Base-by-base conservation (phyloP, 73 alveolate species). In the Paramecium tetraurelia region DNA sequence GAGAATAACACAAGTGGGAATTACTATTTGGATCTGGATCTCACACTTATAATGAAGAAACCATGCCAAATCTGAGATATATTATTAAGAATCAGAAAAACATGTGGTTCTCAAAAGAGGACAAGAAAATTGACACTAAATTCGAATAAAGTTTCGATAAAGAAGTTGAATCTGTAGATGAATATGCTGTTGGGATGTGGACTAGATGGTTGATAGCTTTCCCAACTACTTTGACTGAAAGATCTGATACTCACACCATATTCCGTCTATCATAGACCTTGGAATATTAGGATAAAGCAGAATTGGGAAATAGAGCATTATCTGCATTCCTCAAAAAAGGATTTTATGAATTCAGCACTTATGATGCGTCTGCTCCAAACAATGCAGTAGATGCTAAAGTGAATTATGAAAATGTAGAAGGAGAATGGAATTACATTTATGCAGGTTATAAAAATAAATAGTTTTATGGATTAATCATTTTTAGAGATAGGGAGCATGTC, bases 141-240 rank as follows among this genome's bases (percentile, higher is more conserved):
- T 24, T 80, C 0, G 46, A 80, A 80, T 48, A 80, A 41, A 46
- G n/a, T 40, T 80, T 80, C 12, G 21, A 3, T 8, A 44, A 44
- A 44, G 90, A 80, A 24, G 57, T 43, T 8, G 90, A 80, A 80
- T 80, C 90, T 31, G 90, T 72, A 12, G 33, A 35, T 29, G 86
- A 72, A 72, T 72, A 72, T 72, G 86, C 86, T 35, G 46, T 72
- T 33, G 86, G 86, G 10, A 38, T 72, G 33, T 72, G 86, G 86
- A 72, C 90, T 43, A 80, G 90, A 80, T 80, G 90, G 90, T 80
- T 80, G 35, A 44, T 44, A 20, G 90, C 63, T 16, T 80, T 43
- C 22, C 90, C 90, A 21, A 80, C 48, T 3, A 80, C 75, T 40
- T 43, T 80, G 16, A 46, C 70, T 40, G 90, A 80, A 14, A 80